phyloP scores from a whole-genome alignment of 352 stramenopile species.

The Globisporangium megalacanthum region DNA sequence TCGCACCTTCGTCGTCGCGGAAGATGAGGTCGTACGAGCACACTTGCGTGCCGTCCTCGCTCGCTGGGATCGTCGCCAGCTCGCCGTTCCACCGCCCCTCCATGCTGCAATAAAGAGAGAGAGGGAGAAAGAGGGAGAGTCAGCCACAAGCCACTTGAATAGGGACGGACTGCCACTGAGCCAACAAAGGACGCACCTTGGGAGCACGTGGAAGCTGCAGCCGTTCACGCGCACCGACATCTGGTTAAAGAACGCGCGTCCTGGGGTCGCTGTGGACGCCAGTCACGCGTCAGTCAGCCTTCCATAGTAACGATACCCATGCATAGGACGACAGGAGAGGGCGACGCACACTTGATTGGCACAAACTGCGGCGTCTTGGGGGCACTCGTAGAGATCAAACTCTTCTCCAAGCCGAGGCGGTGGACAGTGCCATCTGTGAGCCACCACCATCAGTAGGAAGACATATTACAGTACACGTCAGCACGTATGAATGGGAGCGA shows the following conservation, averaged over 20 bases:
- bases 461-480: background rate
- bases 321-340: background rate
- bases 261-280: constrained; percentile 13
- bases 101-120: constrained; percentile 28
- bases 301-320: background rate
- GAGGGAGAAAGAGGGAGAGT: background rate
- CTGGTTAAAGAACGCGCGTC: constrained; percentile 82
- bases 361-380: constrained; percentile 45
- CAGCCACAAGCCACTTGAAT: background rate
- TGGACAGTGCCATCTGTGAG: constrained; percentile 68
- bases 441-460: no score
- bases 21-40: constrained; percentile 84
- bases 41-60: constrained; percentile 80
- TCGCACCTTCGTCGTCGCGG: constrained; percentile 65
- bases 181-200: constrained; percentile 21
- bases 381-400: constrained; percentile 61
- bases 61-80: constrained; percentile 54
- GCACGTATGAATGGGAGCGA: background rate
- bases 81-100: constrained; percentile 87
- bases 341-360: constrained; percentile 41
- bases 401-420: constrained; percentile 78
- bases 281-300: background rate
- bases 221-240: constrained; percentile 81
- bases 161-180: background rate
- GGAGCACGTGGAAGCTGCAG: constrained; percentile 82